phyloP scores from a whole-genome alignment of 73 alveolate species.

The Paramecium octaurelia region DNA sequence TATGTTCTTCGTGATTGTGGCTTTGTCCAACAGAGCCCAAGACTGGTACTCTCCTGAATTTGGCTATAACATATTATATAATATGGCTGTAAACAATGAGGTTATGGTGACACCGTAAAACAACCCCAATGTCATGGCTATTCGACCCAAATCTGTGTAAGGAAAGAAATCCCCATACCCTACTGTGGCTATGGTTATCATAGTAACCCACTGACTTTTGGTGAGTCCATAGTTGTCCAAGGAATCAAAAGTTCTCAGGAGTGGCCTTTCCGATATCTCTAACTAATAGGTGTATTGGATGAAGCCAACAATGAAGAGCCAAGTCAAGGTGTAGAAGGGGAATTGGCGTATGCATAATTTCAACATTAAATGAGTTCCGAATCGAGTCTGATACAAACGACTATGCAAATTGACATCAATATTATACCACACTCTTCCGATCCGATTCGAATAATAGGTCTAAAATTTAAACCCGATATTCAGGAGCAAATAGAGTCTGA shows the following conservation, averaged over 20 bases:
- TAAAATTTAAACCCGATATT: neutral
- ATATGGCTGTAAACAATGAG: neutral
- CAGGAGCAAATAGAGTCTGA: neutral
- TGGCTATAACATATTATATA: neutral
- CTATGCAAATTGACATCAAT: neutral
- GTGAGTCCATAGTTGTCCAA: neutral
- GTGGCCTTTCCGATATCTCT: neutral
- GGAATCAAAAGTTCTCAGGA: neutral
- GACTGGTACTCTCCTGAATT: neutral
- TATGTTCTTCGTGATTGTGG: neutral
- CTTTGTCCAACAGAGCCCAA: neutral
- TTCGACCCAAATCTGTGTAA: neutral
- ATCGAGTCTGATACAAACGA: neutral
- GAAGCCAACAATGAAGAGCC: neutral
- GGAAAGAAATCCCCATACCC: conserved; percentile 53
- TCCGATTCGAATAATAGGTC: neutral
- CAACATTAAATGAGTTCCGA: neutral
- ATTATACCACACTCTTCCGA: neutral
- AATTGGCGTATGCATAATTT: neutral
- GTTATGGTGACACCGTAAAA: neutral
- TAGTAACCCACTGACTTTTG: neutral
- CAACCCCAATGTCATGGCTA: neutral
- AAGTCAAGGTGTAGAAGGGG: neutral
- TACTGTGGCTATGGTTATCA: neutral
- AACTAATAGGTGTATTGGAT: neutral